Percentiles rank a stretch among this genome's conserved stretches.
Conservation (phyloP, 441 rosid genomes). For the Flueggea neowawraea region DNA sequence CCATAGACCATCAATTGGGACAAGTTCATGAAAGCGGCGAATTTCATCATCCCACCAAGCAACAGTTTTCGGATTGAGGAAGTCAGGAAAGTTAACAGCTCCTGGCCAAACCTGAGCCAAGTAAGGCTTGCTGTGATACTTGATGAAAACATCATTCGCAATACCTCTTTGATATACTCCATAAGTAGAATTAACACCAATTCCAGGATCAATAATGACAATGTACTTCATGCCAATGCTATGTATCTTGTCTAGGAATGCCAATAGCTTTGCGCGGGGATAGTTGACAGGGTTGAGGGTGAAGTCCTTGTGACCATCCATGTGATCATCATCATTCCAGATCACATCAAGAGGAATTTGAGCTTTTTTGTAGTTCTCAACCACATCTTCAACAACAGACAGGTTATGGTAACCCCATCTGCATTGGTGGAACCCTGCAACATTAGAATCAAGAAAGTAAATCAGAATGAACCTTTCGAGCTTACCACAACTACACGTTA, state of each 20-base stretch:
- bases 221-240: constrained; percentile 88
- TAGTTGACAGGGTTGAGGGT: constrained; percentile 65
- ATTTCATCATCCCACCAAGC: constrained; percentile 94
- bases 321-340: constrained; percentile 98
- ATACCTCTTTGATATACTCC: constrained; percentile 79
- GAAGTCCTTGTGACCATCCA: constrained; percentile 94
- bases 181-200: constrained; percentile 69
- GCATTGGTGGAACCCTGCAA: constrained; percentile 92
- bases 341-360: constrained; percentile 93
- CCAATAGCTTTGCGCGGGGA: constrained; percentile 77
- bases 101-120: constrained; percentile 99
- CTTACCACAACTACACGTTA: no score
- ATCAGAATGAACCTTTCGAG: no score
- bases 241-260: constrained; percentile 82
- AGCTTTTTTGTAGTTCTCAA: constrained; percentile 72
- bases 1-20: constrained; percentile 92
- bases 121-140: constrained; percentile 78
- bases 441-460: constrained; percentile 10
- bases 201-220: constrained; percentile 96
- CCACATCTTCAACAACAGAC: constrained; percentile 94
- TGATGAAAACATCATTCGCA: constrained; percentile 87
- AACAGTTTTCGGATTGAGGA: constrained; percentile 90
- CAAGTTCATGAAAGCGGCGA: constrained; percentile 86
- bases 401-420: constrained; percentile 99
- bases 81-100: constrained; percentile 89